Evolutionary conservation across 495 filamentous ascomycete species (phyloP), one percentile per base, ranked within the genome.

Genomic region (Aspergillus heteromorphus): DNA sequence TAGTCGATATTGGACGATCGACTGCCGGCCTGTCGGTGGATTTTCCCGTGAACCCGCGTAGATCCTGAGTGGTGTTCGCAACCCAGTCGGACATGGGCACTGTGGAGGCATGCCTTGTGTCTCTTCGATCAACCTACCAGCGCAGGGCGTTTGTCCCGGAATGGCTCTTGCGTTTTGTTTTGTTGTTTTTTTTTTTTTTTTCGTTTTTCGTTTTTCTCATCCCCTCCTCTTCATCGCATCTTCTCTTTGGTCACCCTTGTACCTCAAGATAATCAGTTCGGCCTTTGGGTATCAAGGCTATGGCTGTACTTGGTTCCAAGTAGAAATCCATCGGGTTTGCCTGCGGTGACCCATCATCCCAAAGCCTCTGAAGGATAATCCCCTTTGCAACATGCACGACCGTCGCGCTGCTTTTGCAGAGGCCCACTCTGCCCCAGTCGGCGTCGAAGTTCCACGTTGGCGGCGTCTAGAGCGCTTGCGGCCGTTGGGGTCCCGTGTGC

Each of bases 401-500:
- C 40, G 20, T 40, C 45, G 54, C 51, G 43, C 40, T 49, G 17
- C 14, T 45, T 40, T 42, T 8, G 21, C 40, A 42, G 38, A 48
- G 52, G 52, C 49, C 58, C 62, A 57, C 57, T 53, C 47, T 21
- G 40, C 18, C 42, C 38, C 38, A 25, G 59, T 50, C 3, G 14
- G 27, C 50, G 17, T 61, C 23, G 20, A 57, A 29, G 20, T 60
- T 27, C 50, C 56, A 62, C 21, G 54, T 55, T 63, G 51, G 53
- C 49, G 58, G 71, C 69, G 69, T 71, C 63, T 74, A 71, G 57
- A 66, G 69, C 71, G 69, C 68, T 71, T 74, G 68, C 61, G 43
- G 17, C 38, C 64, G 59, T 56, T 62, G 58, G 34, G 29, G 18
- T 53, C 38, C 41, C 58, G 42, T 27, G 23, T 41, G 45, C 38